Evolutionary conservation across 2,329 filamentous ascomycete species (phyloP).

Genomic region (Penicillium sp.): DNA sequence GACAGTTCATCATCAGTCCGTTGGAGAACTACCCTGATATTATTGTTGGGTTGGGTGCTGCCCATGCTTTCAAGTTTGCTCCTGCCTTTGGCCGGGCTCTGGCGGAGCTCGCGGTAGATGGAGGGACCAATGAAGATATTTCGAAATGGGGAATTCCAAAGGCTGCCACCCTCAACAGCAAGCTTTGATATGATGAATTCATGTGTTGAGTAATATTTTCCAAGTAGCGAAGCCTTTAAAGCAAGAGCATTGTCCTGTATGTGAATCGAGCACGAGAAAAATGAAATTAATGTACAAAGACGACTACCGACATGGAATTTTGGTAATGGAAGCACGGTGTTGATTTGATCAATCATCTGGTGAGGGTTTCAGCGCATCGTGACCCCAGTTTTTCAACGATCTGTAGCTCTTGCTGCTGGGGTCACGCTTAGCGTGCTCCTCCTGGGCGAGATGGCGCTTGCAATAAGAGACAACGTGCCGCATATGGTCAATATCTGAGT

Average conservation of each 20-base stretch:
- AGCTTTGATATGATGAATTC: not conserved
- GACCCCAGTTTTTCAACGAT: slow-evolving; percentile 60
- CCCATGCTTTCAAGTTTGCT: slow-evolving; percentile 28
- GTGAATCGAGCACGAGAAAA: not conserved
- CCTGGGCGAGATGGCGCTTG: slow-evolving; percentile 63
- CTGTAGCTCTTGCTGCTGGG: slow-evolving; percentile 55
- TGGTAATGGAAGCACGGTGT: not conserved
- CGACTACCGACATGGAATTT: not conserved
- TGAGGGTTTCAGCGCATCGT: slow-evolving; percentile 47
- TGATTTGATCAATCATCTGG: not conserved
- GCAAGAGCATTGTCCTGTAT: not conserved
- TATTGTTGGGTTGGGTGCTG: slow-evolving; percentile 22
- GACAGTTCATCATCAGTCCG: slow-evolving; percentile 27
- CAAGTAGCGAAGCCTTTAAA: not conserved
- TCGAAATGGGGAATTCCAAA: slow-evolving; percentile 22
- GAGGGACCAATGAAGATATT: slow-evolving; percentile 22
- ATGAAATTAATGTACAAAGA: not conserved
- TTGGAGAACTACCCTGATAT: slow-evolving; percentile 21
- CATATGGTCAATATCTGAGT: slow-evolving; percentile 58
- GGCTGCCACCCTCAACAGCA: not conserved
- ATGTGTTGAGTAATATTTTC: not conserved
- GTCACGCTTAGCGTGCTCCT: slow-evolving; percentile 55
- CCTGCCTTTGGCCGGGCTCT: slow-evolving; percentile 24
- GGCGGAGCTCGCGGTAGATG: slow-evolving; percentile 26
- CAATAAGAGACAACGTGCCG: slow-evolving; percentile 61